Conservation (phyloP, 2,329 filamentous ascomycete species). For the Trichophyton verrucosum region DNA sequence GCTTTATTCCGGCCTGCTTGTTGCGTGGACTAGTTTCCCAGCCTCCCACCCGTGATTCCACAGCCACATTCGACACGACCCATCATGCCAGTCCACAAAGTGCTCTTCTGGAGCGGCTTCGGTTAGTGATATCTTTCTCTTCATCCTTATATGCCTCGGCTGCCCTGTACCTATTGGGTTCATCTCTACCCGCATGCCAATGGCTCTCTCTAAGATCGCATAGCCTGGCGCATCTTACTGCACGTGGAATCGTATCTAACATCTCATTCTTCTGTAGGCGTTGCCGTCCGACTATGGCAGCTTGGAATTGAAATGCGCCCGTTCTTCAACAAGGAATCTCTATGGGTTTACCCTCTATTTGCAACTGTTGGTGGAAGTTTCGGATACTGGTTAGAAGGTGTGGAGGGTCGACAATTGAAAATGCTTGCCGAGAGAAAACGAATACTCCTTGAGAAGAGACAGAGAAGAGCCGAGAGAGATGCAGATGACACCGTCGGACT, state of each 20-base stretch:
- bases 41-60: slow-evolving; percentile 9
- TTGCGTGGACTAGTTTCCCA: not conserved
- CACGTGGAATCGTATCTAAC: slow-evolving; percentile 5
- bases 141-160: too few relatives aligned
- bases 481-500: slow-evolving; percentile 20
- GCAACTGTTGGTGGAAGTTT: slow-evolving; percentile 76
- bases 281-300: slow-evolving; percentile 88
- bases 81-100: slow-evolving; percentile 38
- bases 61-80: slow-evolving; percentile 14
- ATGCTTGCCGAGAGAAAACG: slow-evolving; percentile 69
- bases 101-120: slow-evolving; percentile 56
- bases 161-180: not conserved
- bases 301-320: slow-evolving; percentile 97
- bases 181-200: not conserved
- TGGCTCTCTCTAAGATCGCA: not conserved
- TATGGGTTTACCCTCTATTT: slow-evolving; percentile 89
- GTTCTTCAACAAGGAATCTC: slow-evolving; percentile 68
- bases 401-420: slow-evolving; percentile 69
- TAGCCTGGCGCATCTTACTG: not conserved
- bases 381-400: slow-evolving; percentile 91
- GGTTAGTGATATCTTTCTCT: slow-evolving; percentile 40
- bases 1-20: not conserved
- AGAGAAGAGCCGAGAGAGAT: slow-evolving; percentile 58
- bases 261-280: slow-evolving; percentile 44
- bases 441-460: slow-evolving; percentile 75